Evolutionary conservation across 805 yeast genomes (phyloP), one percentile per base, ranked within the genome.

Genomic region (Alloascoidea africana): DNA sequence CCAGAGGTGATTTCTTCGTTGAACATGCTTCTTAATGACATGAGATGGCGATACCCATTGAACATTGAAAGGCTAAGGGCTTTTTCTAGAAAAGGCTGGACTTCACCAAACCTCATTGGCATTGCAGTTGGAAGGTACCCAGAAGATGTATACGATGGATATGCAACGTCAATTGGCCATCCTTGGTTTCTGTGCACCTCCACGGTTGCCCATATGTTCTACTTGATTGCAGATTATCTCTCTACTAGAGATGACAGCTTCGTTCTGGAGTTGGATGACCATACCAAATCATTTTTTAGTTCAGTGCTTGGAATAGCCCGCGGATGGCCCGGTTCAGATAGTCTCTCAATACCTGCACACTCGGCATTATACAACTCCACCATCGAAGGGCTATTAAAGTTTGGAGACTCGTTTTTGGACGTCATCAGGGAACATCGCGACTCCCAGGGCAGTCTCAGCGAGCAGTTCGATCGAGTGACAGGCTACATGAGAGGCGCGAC

Each of bases 61-160:
- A 89, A 89, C 56, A 14, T 33, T 5, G 41, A 36, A 15, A 38
- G 52, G 8, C 38, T 48, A 11, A 14, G 18, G 4, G 36, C 19
- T 14, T 38, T 38, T 16, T 45, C 40, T 14, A 16, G 35, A 8
- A 14, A 35, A 2, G 50, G 43, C 8, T 18, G 43, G 5, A 32
- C 35, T 41, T 37, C 37, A 19, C 27, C 34, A 15, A 39, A 37
- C n/a, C 17, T 36, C 30, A 48, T 56, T 2, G 81, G 80, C 2
- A 76, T 77, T 37, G 94, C 80, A 0, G 56, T 87, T 38, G 97
- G 97, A 2, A 66, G 97, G 51, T 87, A 87, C 51, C 95, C 96
- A 1, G 97, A 87, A 51, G 97, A 87, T 56, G 54, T 78, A 5
- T 87, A 87, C 55, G 78, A 87, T 53, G 52, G 52, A 17, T 59